phyloP scores from a whole-genome alignment of 805 yeast genomes.

The Kodamaea kakaduensis region DNA sequence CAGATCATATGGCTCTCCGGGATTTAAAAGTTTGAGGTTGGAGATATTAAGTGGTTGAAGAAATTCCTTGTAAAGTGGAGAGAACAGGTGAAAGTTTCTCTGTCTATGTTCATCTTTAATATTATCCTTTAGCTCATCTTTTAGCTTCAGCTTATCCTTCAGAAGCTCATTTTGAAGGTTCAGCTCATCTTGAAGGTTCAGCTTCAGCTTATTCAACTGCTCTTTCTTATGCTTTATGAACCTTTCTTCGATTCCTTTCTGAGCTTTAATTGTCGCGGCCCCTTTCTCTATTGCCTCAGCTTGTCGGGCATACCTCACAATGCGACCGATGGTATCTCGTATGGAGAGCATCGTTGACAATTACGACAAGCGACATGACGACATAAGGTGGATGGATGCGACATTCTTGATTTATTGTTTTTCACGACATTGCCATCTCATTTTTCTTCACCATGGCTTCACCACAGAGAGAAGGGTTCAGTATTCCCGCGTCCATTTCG shows the following conservation, averaged over 20 bases:
- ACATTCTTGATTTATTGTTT: conserved; percentile 6
- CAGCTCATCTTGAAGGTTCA: too few relatives aligned
- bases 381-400: too few relatives aligned
- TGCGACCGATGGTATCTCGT: conserved; percentile 31
- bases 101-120: too few relatives aligned
- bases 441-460: conserved; percentile 45
- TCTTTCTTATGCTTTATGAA: too few relatives aligned
- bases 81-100: too few relatives aligned
- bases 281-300: conserved; percentile 16
- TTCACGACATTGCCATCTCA: conserved; percentile 8
- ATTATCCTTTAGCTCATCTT: too few relatives aligned
- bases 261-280: background rate
- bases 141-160: too few relatives aligned
- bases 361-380: too few relatives aligned
- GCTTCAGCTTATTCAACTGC: too few relatives aligned
- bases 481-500: conserved; percentile 70
- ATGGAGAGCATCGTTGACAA: conserved; percentile 32
- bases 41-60: conserved; percentile 33
- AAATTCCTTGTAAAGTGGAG: conserved; percentile 31
- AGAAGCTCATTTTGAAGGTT: too few relatives aligned
- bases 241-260: too few relatives aligned
- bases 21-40: conserved; percentile 28
- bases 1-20: conserved; percentile 20
- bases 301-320: conserved; percentile 29
- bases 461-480: conserved; percentile 79